These are phyloP conservation scores for Protomyces macrosporus DNA, from an alignment of 1,139 yeast genomes.

Conservation along the genomic window DNA sequence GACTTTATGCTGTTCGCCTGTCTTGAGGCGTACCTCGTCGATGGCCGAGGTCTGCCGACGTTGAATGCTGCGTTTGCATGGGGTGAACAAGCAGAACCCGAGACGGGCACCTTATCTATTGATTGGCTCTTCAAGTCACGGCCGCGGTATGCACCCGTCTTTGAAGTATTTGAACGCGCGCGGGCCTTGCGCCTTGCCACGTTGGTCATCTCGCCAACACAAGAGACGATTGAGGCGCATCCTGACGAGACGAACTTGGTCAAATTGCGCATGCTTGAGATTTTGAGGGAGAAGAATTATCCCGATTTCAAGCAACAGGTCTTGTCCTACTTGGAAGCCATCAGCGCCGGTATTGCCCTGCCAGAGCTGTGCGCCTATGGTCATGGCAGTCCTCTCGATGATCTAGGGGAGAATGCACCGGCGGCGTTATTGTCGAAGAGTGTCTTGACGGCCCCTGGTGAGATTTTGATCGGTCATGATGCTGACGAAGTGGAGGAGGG, in stretches of 20 bases:
- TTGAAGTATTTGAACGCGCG: not conserved
- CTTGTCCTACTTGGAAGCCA: not conserved
- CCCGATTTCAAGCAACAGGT: not conserved
- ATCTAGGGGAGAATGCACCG: no score
- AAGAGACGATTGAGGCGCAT: not conserved
- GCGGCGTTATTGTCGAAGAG: not conserved
- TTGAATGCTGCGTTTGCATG: constrained; percentile 12
- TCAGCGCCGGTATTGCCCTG: not conserved
- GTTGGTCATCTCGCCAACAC: not conserved
- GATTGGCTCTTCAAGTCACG: not conserved
- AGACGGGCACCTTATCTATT: not conserved
- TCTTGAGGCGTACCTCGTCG: constrained; percentile 6
- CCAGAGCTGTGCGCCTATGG: not conserved
- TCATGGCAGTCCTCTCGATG: not conserved
- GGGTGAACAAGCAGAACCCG: not conserved
- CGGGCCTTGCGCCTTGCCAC: not conserved
- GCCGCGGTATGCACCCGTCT: not conserved
- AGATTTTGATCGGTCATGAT: not conserved
- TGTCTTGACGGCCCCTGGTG: not conserved
- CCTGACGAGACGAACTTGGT: not conserved
- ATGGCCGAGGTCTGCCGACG: not conserved
- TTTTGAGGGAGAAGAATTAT: not conserved
- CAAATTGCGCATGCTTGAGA: not conserved
- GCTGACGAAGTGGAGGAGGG: not conserved
- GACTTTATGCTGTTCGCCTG: constrained; percentile 8